Base-by-base conservation (phyloP, 495 filamentous ascomycete genomes). In the Letharia lupina region DNA sequence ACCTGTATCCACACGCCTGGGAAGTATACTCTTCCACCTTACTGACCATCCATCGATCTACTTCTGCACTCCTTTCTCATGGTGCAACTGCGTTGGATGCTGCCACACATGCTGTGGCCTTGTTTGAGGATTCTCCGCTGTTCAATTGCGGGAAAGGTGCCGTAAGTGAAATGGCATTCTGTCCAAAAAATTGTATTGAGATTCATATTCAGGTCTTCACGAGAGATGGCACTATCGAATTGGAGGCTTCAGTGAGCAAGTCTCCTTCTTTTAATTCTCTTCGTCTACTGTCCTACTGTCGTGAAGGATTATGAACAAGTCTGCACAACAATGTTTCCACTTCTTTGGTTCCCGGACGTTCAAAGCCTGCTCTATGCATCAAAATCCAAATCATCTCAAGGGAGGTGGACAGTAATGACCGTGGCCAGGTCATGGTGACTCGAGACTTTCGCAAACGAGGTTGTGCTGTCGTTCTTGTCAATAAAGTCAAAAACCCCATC, bases 121-220 rank as follows among this genome's bases (percentile, higher is more conserved):
- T 87, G 31, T 84, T 96, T 56, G 92, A 96, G 79, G 80, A 95
- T 70, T 84, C 91, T 71, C 83, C 86, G 8, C 86, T 95, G 15
- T 96, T 93, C 82, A 96, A 96, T 77, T 84, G 85, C 65, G 92
- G 87, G 50, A 87, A 87, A 62, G 92, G 92, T 68, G 89, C 91
- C 60, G 91, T 69, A 39, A 33, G 67, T 69, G 10, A 4, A 39
- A 33, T 41, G 12, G 2, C 7, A 8, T 31, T 0, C 7, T 31
- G 39, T 15, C n/a, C 12, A 42, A 1, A 10, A 58, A 11, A 16
- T 9, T 1, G 3, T 15, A 44, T 39, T 67, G 39, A 47, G 16
- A 41, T 15, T 12, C 15, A 7, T 39, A 6, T 50, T n/a, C 18
- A 69, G 68, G 68, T 96, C 20, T 96, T 95, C 74, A 95, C 90